Evolutionary conservation across 2,329 filamentous ascomycete genomes (phyloP).

Genomic region (Fusarium pininemorale): DNA sequence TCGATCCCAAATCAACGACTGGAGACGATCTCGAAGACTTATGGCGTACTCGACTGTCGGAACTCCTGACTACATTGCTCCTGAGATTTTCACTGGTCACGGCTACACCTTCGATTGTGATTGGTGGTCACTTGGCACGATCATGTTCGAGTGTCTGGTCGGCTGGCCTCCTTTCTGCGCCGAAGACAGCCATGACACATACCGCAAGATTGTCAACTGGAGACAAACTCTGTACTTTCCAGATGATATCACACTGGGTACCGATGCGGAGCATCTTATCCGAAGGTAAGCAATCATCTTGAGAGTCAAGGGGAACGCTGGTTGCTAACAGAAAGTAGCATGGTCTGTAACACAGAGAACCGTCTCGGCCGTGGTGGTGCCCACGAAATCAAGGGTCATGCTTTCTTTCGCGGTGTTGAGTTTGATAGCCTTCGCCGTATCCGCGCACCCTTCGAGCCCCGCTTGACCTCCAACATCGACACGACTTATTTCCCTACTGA

Average conservation of each 20-base stretch:
- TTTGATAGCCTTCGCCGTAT: slow-evolving; percentile 94
- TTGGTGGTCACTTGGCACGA: slow-evolving; percentile 98
- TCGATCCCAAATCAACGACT: slow-evolving; percentile 97
- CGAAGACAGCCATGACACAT: slow-evolving; percentile 96
- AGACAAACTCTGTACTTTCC: slow-evolving; percentile 95
- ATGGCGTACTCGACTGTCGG: slow-evolving; percentile 99
- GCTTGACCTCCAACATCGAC: slow-evolving; percentile 90
- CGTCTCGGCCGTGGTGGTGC: slow-evolving; percentile 88
- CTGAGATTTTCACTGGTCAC: slow-evolving; percentile 96
- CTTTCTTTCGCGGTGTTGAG: slow-evolving; percentile 96
- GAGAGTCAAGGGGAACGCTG: neutral
- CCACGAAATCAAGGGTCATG: slow-evolving; percentile 90
- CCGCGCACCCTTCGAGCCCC: slow-evolving; percentile 94
- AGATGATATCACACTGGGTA: slow-evolving; percentile 88
- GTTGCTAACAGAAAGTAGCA: slow-evolving; percentile 58
- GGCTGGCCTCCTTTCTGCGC: slow-evolving; percentile 99
- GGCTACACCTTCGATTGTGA: slow-evolving; percentile 97
- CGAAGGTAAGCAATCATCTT: slow-evolving; percentile 71
- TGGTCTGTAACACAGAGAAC: slow-evolving; percentile 93
- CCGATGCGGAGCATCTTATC: slow-evolving; percentile 91
- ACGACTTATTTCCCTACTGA: slow-evolving; percentile 99
- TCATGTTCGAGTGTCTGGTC: slow-evolving; percentile 99
- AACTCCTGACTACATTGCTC: slow-evolving; percentile 97
- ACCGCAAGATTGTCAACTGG: slow-evolving; percentile 99
- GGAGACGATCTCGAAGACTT: slow-evolving; percentile 92